Conservation (phyloP, 1,139 yeast genomes). For the Hyphopichia fennica region DNA sequence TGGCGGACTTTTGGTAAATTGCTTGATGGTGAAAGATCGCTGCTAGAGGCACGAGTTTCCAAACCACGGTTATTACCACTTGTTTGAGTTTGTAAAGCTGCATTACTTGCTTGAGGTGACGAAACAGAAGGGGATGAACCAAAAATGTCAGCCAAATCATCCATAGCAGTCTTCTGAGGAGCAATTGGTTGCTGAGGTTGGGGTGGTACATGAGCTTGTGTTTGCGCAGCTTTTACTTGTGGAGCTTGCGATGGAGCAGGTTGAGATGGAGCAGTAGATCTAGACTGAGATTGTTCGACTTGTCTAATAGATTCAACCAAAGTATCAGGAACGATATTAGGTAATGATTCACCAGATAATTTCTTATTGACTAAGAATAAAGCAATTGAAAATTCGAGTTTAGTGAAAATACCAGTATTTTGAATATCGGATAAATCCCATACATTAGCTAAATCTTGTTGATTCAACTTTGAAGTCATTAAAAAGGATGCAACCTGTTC, state of each 20-base stretch:
- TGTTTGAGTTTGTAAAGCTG: not conserved
- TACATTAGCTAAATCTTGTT: constrained; percentile 80
- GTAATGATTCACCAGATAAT: constrained; percentile 74
- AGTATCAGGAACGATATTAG: constrained; percentile 62
- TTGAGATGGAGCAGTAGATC: not conserved
- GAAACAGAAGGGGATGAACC: constrained; percentile 32
- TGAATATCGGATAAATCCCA: constrained; percentile 96
- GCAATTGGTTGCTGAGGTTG: constrained; percentile 9
- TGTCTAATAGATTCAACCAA: constrained; percentile 38
- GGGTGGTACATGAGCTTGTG: constrained; percentile 13
- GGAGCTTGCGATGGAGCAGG: constrained; percentile 4
- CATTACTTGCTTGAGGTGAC: constrained; percentile 10
- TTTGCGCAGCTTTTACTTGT: too few relatives aligned
- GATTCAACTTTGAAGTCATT: constrained; percentile 82
- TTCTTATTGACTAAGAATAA: constrained; percentile 88
- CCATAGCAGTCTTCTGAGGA: constrained; percentile 54
- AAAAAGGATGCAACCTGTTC: constrained; percentile 86
- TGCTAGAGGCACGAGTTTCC: constrained; percentile 29
- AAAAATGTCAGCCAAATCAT: constrained; percentile 63
- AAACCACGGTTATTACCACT: constrained; percentile 7
- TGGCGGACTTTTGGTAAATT: constrained; percentile 41
- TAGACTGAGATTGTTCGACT: constrained; percentile 10
- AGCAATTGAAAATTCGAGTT: constrained; percentile 86
- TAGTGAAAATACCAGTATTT: constrained; percentile 80
- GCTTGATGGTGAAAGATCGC: constrained; percentile 36